Evolutionary conservation across 192 early-diverging fungal species (phyloP).

Genomic region (Phlyctochytrium bullatum): DNA sequence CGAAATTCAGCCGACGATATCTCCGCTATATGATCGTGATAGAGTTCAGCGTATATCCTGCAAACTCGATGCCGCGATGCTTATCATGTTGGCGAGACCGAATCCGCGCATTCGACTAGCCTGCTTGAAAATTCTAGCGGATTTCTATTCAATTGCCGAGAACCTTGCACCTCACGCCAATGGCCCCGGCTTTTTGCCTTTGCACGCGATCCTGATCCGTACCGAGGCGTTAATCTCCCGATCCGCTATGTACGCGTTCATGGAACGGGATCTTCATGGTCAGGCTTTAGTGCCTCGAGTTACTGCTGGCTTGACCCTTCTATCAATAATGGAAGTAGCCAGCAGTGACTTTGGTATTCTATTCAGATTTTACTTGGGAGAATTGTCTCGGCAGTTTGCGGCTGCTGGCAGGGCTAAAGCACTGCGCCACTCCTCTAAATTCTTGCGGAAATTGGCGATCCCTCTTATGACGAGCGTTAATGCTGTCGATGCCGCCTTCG

Average conservation of each 20-base stretch:
- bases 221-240: conserved; percentile 29
- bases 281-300: conserved; percentile 31
- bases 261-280: conserved; percentile 40
- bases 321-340: conserved; percentile 39
- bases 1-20: neutral
- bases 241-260: conserved; percentile 43
- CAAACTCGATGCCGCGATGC: conserved; percentile 44
- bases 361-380: conserved; percentile 47
- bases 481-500: conserved; percentile 35
- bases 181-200: conserved; percentile 33
- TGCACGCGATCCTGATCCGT: conserved; percentile 37
- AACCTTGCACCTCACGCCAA: conserved; percentile 20
- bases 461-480: conserved; percentile 36
- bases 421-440: conserved; percentile 44
- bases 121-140: conserved; percentile 33
- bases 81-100: conserved; percentile 42
- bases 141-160: conserved; percentile 43
- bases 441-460: conserved; percentile 34
- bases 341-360: conserved; percentile 32
- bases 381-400: conserved; percentile 39
- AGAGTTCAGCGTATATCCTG: conserved; percentile 42
- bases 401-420: conserved; percentile 43
- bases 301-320: conserved; percentile 25
- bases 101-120: conserved; percentile 43
- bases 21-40: conserved; percentile 27